phyloP scores from a whole-genome alignment of 2,329 filamentous ascomycete genomes.

The Beauveria australis region DNA sequence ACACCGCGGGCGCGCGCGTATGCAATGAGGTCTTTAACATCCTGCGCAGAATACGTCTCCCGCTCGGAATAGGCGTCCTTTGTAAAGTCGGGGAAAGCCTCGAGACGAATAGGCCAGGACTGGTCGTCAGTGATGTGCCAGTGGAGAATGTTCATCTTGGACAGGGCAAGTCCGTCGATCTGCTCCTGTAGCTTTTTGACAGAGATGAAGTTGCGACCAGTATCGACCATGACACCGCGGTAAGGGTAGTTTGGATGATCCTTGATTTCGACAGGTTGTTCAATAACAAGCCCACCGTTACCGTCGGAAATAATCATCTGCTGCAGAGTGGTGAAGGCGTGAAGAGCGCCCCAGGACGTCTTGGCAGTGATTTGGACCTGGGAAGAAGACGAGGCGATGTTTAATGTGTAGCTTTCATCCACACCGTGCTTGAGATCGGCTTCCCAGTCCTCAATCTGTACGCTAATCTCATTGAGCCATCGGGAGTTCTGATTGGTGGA shows the following conservation, averaged over 20 bases:
- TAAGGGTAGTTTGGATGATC: constrained; percentile 44
- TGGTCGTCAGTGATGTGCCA: constrained; percentile 49
- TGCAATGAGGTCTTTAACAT: constrained; percentile 34
- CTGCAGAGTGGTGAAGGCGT: constrained; percentile 49
- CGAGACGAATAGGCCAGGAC: constrained; percentile 45
- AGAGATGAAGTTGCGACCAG: constrained; percentile 45
- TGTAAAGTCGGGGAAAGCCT: constrained; percentile 41
- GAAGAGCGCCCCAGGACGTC: constrained; percentile 46
- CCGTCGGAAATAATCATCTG: constrained; percentile 44
- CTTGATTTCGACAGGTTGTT: constrained; percentile 42
- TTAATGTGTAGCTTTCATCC: constrained; percentile 47
- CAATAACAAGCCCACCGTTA: constrained; percentile 35
- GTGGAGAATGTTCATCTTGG: constrained; percentile 50
- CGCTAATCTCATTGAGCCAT: constrained; percentile 33
- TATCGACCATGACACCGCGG: constrained; percentile 48
- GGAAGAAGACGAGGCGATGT: constrained; percentile 30
- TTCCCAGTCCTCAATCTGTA: constrained; percentile 35
- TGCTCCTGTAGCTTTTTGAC: constrained; percentile 44
- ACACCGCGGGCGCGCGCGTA: constrained; percentile 47
- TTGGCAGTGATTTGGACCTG: constrained; percentile 37
- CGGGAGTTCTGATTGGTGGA: constrained; percentile 6
- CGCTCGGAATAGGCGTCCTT: constrained; percentile 44
- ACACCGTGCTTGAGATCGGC: constrained; percentile 46
- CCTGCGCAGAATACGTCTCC: constrained; percentile 35
- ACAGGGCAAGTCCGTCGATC: constrained; percentile 44